phyloP scores from a whole-genome alignment of 192 early-diverging fungal species.

The Funneliformis geosporum region DNA sequence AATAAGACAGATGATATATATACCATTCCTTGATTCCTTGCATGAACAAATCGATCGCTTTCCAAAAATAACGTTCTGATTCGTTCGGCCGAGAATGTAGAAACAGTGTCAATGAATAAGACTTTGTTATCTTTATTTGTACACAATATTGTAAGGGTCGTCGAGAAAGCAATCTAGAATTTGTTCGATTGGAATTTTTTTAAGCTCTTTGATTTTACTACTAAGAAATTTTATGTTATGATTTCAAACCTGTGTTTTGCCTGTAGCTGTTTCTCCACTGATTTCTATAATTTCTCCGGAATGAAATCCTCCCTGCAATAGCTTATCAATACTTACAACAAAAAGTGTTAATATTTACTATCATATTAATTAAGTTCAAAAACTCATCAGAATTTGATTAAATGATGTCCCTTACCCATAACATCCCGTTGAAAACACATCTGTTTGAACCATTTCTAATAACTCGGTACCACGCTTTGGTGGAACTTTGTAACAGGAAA shows the following conservation, averaged over 20 bases:
- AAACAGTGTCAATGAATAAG: slow-evolving; percentile 27
- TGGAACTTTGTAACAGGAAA: background rate
- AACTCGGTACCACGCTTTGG: slow-evolving; percentile 1
- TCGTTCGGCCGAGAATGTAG: background rate
- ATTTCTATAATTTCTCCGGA: slow-evolving; percentile 31
- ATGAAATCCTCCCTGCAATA: slow-evolving; percentile 25
- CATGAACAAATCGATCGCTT: slow-evolving; percentile 12
- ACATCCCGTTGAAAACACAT: slow-evolving; percentile 8
- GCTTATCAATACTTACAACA: slow-evolving; percentile 14
- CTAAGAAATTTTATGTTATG: background rate
- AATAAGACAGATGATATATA: background rate
- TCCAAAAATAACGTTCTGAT: slow-evolving; percentile 3
- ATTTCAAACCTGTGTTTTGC: slow-evolving; percentile 28
- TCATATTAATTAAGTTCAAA: background rate
- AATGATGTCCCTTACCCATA: background rate
- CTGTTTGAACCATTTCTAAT: background rate
- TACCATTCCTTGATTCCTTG: background rate
- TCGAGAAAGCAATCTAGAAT: background rate
- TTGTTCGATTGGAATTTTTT: background rate
- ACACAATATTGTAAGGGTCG: background rate
- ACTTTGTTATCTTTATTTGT: slow-evolving; percentile 1
- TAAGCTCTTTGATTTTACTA: background rate
- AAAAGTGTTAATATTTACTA: background rate
- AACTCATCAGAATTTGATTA: background rate
- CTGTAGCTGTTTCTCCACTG: slow-evolving; percentile 16